These are phyloP conservation scores for Zoysia matrella DNA, from an alignment of 202 grass and related monocot genomes.

Conservation along the genomic window DNA sequence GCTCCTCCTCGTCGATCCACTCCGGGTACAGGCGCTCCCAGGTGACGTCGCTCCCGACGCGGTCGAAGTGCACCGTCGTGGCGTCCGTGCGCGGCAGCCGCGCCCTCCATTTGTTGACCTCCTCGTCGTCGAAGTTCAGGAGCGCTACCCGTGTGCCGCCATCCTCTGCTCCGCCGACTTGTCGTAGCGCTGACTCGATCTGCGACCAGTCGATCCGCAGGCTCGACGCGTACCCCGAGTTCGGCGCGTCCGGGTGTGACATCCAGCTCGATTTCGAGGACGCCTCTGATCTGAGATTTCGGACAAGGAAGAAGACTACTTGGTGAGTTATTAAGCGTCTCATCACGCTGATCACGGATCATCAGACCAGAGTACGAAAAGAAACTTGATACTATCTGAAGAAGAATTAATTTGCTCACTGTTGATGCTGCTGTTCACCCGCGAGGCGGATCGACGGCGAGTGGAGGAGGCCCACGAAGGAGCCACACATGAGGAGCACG, in stretches of 20 bases:
- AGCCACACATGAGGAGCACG: constrained; percentile 57
- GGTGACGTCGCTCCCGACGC: constrained; percentile 45
- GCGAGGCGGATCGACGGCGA: constrained; percentile 56
- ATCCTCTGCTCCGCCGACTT: background rate
- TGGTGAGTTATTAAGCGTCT: background rate
- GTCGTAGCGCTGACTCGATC: constrained; percentile 37
- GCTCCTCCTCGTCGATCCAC: constrained; percentile 88
- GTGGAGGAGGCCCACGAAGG: constrained; percentile 62
- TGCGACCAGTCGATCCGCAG: constrained; percentile 54
- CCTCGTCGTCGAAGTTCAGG: constrained; percentile 59
- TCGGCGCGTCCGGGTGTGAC: constrained; percentile 26
- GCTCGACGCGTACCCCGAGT: constrained; percentile 48
- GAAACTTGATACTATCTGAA: background rate
- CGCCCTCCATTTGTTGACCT: constrained; percentile 49
- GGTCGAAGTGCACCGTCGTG: constrained; percentile 38
- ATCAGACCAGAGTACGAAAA: background rate
- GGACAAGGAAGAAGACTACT: background rate
- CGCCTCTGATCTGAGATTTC: constrained; percentile 24
- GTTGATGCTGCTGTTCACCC: constrained; percentile 9
- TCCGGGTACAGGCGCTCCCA: constrained; percentile 79
- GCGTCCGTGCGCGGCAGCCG: constrained; percentile 36
- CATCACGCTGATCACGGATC: background rate
- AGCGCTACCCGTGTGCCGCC: constrained; percentile 43
- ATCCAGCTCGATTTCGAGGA: constrained; percentile 14
- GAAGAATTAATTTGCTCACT: constrained; percentile 34